Evolutionary conservation across 768 basidiomycete species (phyloP), one percentile per base, ranked within the genome.

Genomic region (Boletellus ananiceps): DNA sequence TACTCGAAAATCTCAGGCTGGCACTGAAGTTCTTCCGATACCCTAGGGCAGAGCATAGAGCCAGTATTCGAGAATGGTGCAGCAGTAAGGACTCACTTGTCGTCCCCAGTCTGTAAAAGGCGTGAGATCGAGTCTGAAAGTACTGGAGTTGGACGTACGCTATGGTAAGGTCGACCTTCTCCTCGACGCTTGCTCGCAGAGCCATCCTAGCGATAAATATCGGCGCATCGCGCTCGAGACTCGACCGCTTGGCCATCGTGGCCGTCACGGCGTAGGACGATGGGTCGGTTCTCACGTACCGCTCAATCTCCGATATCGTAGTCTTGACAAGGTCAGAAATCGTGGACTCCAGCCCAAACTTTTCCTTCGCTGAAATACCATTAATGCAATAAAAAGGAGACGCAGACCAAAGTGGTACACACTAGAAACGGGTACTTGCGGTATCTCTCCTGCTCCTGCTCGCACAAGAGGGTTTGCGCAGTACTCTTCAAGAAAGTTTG

Each of bases 11-110:
- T n/a, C 3, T 11, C 5, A 47, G 3, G 31, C 37, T 39, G 12
- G 38, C 46, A 6, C 29, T 14, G 19, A 47, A 19, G 46, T 39
- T 46, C 46, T 12, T 40, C 46, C 46, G 40, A 11, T 47, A 40
- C 11, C 38, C 38, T 47, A 40, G 5, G 15, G 35, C 21, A n/a
- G 21, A 31, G 18, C 2, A 39, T 16, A 47, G 29, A 29, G 38
- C 6, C 31, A 6, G 23, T 3, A 23, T 23, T 23, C 23, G 23
- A 5, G 8, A 21, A 13, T 21, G 5, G 7, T 23, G 23, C 11
- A 8, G 21, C 13, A 33, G 23, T 2, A 33, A 33, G 4, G 3
- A 39, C 46, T 2, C 31, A 47, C 46, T 39, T 15, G 12, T 39
- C 23, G 33, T 32, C 21, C 46, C 37, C 19, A 46, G 16, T 31